Evolutionary conservation across 2,329 filamentous ascomycete genomes (phyloP), one percentile per base, ranked within the genome.

Genomic region (Alternaria brassicae): DNA sequence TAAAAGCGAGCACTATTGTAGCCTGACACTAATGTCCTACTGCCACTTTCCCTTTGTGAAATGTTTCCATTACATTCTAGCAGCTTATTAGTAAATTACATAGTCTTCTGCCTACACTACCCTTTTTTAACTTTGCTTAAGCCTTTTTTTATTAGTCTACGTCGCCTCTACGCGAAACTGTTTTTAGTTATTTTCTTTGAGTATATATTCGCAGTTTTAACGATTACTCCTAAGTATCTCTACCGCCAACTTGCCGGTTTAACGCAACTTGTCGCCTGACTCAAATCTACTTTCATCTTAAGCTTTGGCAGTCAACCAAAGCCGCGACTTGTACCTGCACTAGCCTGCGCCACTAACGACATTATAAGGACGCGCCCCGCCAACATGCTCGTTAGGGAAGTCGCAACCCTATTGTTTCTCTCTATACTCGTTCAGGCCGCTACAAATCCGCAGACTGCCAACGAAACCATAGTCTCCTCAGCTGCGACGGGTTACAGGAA

Each of bases 401-500:
- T 67, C 53, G 55, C 66, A 57, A 57, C 57, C 53, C 54, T 72
- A 48, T 58, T 75, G 45, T 63, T 65, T n/a, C 45, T 72, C 9
- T 49, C 61, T n/a, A 42, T 63, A 47, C 23, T 58, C 67, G n/a
- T 60, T 50, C 58, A 61, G 23, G 67, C 72, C 30, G 61, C 61
- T 48, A 68, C 66, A 13, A 60, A 76, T 30, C 71, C 72, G 44
- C 66, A 62, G 42, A 52, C 53, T 27, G 47, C 39, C 13, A 39
- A 58, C 32, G 39, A 19, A 19, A 56, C 44, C 23, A 66, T 71
- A 51, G 56, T 58, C 39, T 55, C 62, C 15, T 30, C 62, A 12
- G 63, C 65, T 34, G 61, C 64, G 55, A 61, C 70, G n/a, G 74
- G 74, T 23, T 76, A 70, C 64, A 77, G 64, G 56, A 75, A 76